phyloP scores from a whole-genome alignment of 1,139 yeast species.

The Candida tropicalis region DNA sequence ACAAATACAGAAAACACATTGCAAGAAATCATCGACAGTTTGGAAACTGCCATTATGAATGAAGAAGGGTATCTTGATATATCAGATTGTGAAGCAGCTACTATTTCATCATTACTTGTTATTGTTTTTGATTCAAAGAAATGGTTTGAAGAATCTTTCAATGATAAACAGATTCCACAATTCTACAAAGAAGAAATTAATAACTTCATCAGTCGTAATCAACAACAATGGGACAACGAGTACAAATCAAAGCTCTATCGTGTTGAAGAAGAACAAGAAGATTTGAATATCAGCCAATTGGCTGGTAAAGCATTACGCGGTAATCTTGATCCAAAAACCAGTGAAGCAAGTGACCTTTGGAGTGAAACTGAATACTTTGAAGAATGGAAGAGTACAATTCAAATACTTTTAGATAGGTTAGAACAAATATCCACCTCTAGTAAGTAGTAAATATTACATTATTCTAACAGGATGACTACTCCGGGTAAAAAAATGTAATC shows the following conservation, averaged over 20 bases:
- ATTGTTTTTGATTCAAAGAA: slow-evolving; percentile 9
- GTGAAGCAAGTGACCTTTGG: slow-evolving; percentile 16
- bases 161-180: neutral
- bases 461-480: no score
- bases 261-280: neutral
- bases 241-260: neutral
- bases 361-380: slow-evolving; percentile 10
- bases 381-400: slow-evolving; percentile 10
- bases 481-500: no score
- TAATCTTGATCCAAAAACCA: slow-evolving; percentile 8
- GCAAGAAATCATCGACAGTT: slow-evolving; percentile 9
- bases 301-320: slow-evolving; percentile 6
- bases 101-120: slow-evolving; percentile 13
- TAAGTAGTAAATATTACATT: no score
- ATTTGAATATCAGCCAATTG: neutral
- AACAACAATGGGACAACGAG: slow-evolving; percentile 7
- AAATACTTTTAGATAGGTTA: slow-evolving; percentile 9
- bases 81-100: slow-evolving; percentile 13
- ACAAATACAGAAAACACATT: slow-evolving; percentile 8
- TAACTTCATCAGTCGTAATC: slow-evolving; percentile 8
- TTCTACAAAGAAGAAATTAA: slow-evolving; percentile 7
- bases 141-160: slow-evolving; percentile 7
- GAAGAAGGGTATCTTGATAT: slow-evolving; percentile 13
- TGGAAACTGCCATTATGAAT: slow-evolving; percentile 1
- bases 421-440: no score